Conservation (phyloP, 2,329 filamentous ascomycete species). For the Chaetomium olivaceum region DNA sequence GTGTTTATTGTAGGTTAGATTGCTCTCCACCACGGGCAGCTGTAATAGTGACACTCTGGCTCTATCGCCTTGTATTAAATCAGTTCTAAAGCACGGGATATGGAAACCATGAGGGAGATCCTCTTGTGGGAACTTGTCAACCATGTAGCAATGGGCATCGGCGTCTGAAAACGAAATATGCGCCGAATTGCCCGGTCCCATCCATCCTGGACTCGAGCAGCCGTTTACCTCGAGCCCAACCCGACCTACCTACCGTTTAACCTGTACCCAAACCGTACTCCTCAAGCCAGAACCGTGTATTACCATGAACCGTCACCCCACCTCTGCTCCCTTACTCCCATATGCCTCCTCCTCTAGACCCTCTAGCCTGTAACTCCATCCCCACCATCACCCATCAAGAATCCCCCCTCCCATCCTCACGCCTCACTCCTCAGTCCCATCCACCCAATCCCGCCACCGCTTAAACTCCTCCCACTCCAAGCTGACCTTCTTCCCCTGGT, state of each 20-base stretch:
- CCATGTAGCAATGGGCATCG: neutral
- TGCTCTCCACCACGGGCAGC: neutral
- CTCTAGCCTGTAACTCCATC: neutral
- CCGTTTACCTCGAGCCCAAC: neutral
- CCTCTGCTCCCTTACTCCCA: neutral
- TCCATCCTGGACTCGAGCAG: neutral
- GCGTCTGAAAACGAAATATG: neutral
- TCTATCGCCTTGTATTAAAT: neutral
- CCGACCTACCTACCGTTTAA: neutral
- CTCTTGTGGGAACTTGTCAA: neutral
- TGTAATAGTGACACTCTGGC: neutral
- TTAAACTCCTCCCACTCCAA: constrained; percentile 73
- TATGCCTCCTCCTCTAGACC: neutral
- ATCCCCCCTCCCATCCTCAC: neutral
- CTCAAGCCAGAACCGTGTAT: neutral
- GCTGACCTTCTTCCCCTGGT: constrained; percentile 79
- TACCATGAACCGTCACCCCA: neutral
- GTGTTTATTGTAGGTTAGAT: neutral
- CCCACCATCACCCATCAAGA: neutral
- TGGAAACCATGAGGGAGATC: neutral
- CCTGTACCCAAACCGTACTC: neutral
- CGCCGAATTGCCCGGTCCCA: neutral
- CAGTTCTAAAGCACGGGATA: neutral
- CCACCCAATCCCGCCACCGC: constrained; percentile 76
- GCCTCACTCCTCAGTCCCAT: constrained; percentile 34